A percentile compares a stretch with the other conserved stretches of the same genome.
These are phyloP conservation scores for Calocera cornea DNA, from an alignment of 768 basidiomycete genomes.

Conservation along the genomic window DNA sequence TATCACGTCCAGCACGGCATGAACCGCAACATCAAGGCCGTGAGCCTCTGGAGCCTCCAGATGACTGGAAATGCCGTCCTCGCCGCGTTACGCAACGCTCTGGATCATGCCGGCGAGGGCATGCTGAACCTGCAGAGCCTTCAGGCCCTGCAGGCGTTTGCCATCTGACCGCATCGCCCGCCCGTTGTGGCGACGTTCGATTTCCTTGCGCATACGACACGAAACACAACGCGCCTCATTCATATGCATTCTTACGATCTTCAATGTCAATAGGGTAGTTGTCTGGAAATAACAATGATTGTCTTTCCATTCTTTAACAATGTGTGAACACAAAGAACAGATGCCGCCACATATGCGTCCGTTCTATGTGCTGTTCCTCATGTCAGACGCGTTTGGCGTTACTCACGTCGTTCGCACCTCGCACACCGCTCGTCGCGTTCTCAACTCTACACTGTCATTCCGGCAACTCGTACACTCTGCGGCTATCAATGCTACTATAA, in stretches of 20 bases:
- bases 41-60: constrained; percentile 89
- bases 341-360: too few relatives aligned
- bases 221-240: neutral
- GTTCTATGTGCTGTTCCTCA: too few relatives aligned
- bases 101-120: constrained; percentile 36
- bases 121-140: constrained; percentile 19
- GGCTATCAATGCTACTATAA: too few relatives aligned
- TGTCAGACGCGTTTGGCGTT: too few relatives aligned
- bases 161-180: neutral
- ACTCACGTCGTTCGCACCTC: too few relatives aligned
- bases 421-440: too few relatives aligned
- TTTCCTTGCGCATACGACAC: neutral
- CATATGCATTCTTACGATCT: neutral
- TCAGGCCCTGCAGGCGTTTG: neutral
- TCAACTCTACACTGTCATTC: too few relatives aligned
- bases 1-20: constrained; percentile 85
- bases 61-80: constrained; percentile 83
- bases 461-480: too few relatives aligned
- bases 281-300: too few relatives aligned
- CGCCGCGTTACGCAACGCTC: constrained; percentile 56
- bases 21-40: constrained; percentile 77
- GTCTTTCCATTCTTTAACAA: too few relatives aligned
- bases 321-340: too few relatives aligned
- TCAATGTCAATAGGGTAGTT: too few relatives aligned
- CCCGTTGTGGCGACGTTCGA: neutral